Conservation (phyloP, 169 alveolate species). For the Eimeria maxima region DNA sequence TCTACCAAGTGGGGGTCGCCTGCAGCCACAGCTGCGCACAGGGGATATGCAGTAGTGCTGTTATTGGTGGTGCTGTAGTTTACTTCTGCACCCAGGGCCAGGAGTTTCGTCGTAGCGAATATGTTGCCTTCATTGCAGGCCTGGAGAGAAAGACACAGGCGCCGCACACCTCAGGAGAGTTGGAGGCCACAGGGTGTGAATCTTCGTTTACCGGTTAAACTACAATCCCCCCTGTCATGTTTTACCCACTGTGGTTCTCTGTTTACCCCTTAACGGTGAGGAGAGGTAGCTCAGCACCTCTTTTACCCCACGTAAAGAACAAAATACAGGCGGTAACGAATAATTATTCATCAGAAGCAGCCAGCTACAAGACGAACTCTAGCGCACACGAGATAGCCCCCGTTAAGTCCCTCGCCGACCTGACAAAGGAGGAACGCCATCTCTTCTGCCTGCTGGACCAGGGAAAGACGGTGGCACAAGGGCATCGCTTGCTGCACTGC, state of each 20-base stretch:
- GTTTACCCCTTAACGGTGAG: not conserved
- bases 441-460: conserved; percentile 17
- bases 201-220: not conserved
- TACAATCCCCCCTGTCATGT: not conserved
- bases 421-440: conserved; percentile 43
- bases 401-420: not conserved
- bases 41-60: conserved; percentile 14
- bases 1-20: conserved; percentile 40
- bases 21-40: conserved; percentile 49
- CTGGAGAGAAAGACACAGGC: not conserved
- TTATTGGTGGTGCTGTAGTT: conserved; percentile 8
- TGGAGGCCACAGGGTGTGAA: not conserved
- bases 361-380: not conserved
- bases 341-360: not conserved
- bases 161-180: not conserved
- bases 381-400: not conserved
- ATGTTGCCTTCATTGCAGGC: conserved; percentile 24
- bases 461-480: conserved; percentile 53
- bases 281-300: not conserved
- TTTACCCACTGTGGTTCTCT: not conserved
- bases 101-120: conserved; percentile 44
- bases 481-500: conserved; percentile 48
- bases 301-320: not conserved
- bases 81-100: conserved; percentile 49
- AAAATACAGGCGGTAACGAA: not conserved